Evolutionary conservation across 2,329 filamentous ascomycete species (phyloP).

Genomic region (Microdochium paspali): DNA sequence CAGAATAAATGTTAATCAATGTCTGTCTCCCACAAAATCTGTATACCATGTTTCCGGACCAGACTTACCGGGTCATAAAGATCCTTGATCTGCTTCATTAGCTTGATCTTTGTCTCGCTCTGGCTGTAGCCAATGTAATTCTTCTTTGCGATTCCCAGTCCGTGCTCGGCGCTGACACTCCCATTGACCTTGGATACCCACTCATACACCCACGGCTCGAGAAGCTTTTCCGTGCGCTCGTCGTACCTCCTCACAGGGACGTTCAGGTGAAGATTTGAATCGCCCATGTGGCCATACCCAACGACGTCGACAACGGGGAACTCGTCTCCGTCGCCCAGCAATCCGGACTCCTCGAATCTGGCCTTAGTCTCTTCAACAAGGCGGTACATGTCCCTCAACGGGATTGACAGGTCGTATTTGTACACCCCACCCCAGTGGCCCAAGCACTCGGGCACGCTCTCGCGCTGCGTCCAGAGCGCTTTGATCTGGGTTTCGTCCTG

Average conservation of each 20-base stretch:
- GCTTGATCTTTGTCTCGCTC: conserved; percentile 71
- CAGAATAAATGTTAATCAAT: too few species aligned
- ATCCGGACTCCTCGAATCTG: conserved; percentile 61
- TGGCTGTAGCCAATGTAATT: conserved; percentile 90
- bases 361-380: conserved; percentile 79
- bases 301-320: conserved; percentile 82
- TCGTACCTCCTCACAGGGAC: conserved; percentile 76
- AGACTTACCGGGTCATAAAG: conserved; percentile 86
- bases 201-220: conserved; percentile 96
- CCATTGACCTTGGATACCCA: conserved; percentile 85
- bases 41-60: too few species aligned
- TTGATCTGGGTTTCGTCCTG: conserved; percentile 87
- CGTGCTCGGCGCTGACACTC: conserved; percentile 95
- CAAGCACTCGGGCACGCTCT: conserved; percentile 82
- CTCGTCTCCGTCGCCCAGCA: conserved; percentile 67
- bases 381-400: conserved; percentile 75
- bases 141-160: conserved; percentile 90
- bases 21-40: too few species aligned
- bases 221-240: conserved; percentile 71
- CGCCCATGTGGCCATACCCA: conserved; percentile 97
- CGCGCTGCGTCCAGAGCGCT: conserved; percentile 83
- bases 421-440: conserved; percentile 92
- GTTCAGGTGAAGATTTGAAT: conserved; percentile 92
- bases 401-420: conserved; percentile 97
- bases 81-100: conserved; percentile 95